Percentiles rank a stretch among this genome's conserved stretches.
These are phyloP conservation scores for Aspergillus hancockii DNA, from an alignment of 495 filamentous ascomycete genomes.

Conservation along the genomic window DNA sequence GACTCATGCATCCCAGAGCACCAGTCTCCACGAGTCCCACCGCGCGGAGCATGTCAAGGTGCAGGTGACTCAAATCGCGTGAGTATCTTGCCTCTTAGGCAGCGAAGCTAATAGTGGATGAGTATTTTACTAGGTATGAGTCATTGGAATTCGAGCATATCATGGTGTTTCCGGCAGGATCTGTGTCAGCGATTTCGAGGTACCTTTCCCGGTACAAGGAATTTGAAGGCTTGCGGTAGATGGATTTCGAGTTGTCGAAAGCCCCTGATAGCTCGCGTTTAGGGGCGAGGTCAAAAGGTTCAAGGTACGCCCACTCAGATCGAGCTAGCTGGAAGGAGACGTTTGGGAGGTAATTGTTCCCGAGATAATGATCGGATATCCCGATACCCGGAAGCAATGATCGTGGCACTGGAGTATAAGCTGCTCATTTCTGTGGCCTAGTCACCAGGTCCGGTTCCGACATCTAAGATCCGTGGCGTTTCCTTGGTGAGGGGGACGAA, in stretches of 20 bases:
- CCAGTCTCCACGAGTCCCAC: constrained; percentile 64
- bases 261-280: constrained; percentile 63
- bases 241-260: constrained; percentile 61
- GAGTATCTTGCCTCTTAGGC: constrained; percentile 36
- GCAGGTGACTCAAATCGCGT: constrained; percentile 56
- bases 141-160: constrained; percentile 21
- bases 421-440: constrained; percentile 76
- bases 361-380: constrained; percentile 42
- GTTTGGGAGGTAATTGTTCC: constrained; percentile 59
- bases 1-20: constrained; percentile 56
- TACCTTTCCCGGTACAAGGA: constrained; percentile 64
- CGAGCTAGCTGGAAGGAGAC: constrained; percentile 71
- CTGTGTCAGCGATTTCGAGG: constrained; percentile 56
- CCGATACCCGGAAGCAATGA: constrained; percentile 71
- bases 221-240: constrained; percentile 63
- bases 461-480: constrained; percentile 69
- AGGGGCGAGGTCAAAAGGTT: constrained; percentile 68
- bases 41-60: constrained; percentile 47
- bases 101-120: constrained; percentile 37
- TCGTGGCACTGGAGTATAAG: constrained; percentile 59
- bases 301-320: constrained; percentile 53
- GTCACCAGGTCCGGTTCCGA: no score
- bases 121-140: constrained; percentile 41
- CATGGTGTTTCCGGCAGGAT: constrained; percentile 36
- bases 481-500: no score